Base-by-base conservation (phyloP, 2,329 filamentous ascomycete genomes). In the Ceratocystis huliohia region DNA sequence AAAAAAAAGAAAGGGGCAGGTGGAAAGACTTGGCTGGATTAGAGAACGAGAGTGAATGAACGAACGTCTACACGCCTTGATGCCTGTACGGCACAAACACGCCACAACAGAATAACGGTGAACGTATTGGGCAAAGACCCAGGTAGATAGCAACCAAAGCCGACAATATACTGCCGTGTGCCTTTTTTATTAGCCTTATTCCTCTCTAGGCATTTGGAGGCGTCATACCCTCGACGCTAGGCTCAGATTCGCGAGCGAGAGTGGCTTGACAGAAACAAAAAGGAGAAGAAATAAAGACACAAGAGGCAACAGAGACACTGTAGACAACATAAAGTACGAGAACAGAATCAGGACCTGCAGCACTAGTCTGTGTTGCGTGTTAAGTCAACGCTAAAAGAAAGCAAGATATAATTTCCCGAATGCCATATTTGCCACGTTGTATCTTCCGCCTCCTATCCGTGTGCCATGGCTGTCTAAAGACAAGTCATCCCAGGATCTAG, bases 31-130 rank as follows among this genome's bases (percentile, higher is more conserved):
- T 57, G 53, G 30, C 53, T 57, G 28, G 53, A 33, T n/a, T 7
- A 33, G 13, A 17, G 28, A 57, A 57, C 53, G 15, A 53, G n/a
- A 25, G 17, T 28, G 20, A 10, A 28, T 13, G 22, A 28, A 57
- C 15, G 28, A 28, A 33, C 22, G 53, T 10, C 53, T 57, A 57
- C 30, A 28, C 53, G 30, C n/a, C 15, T 15, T 57, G 22, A 17
- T 33, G 25, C 13, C 28, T 57, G 53, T 57, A 28, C 53, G 53
- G 53, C 53, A 28, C 53, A 57, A 57, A 57, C 53, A 57, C 20
- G 53, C 53, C 53, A 57, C 53, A 28, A 33, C 53, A 57, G 10
- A 57, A 57, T 25, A 33, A 30, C 53, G 53, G 53, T 57, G 53
- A 57, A 57, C 5, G 30, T 20, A 15, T 33, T 8, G 22, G 46